Evolutionary conservation across 768 basidiomycete genomes (phyloP), one percentile per base, ranked within the genome.

Genomic region (Kwoniella pini): DNA sequence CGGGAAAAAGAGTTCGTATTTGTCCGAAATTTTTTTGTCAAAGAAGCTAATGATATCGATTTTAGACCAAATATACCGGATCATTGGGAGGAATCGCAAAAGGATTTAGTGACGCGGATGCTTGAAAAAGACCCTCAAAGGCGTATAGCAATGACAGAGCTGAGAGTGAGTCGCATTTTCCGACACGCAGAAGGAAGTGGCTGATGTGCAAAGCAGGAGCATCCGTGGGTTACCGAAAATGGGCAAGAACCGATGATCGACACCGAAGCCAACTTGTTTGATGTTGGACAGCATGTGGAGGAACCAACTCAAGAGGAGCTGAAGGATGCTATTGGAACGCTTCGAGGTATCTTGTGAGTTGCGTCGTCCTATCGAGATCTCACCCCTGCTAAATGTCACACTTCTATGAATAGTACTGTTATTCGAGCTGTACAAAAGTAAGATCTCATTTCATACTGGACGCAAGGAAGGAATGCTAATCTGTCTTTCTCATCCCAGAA

Each of bases 291-390:
- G 55, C 65, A 74, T 24, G 77, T 79, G 39, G 71, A 72, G 39
- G 76, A 77, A 54, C 79, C 79, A 6, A 76, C 75, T 15, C 62
- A 69, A 45, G 73, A 78, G 26, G 79, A 79, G 52, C 43, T 79
- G 39, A 61, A 67, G 21, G 62, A 62, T 17, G 79, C 79, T 30
- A 73, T 79, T 31, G 56, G 67, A 1, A 61, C 62, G 2, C 46
- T 77, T 48, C 59, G 71, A 21, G 63, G 67, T 36, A 68, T 72
- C 10, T 79, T 79, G 78, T 77, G 52, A 73, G 78, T 76, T 3
- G 1, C 4, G 17, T 40, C n/a, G n/a, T n/a, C n/a, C n/a, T n/a
- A n/a, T n/a, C n/a, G n/a, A n/a, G n/a, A n/a, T n/a, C n/a, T n/a
- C n/a, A n/a, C n/a, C n/a, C n/a, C n/a, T n/a, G n/a, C n/a, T n/a